A percentile compares a stretch with the other conserved stretches of the same genome.
These are phyloP conservation scores for Dothistroma septosporum DNA, from an alignment of 2,329 filamentous ascomycete genomes.

Conservation along the genomic window DNA sequence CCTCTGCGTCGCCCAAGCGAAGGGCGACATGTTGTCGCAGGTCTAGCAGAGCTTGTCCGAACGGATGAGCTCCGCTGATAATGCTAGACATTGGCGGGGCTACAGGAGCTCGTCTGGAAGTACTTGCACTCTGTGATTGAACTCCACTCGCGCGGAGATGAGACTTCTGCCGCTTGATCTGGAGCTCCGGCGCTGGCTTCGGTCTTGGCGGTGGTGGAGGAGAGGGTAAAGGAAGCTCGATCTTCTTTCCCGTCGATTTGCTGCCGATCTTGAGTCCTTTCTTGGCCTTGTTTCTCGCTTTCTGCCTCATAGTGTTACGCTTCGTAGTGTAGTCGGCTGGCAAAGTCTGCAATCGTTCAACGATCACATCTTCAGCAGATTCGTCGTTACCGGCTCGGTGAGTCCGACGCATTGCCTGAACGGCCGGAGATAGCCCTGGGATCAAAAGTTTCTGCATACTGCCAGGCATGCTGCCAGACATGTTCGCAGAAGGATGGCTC, in stretches of 20 bases:
- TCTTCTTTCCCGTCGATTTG: background rate
- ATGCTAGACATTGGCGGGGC: background rate
- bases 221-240: slow-evolving; percentile 5
- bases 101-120: background rate
- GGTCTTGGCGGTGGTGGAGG: slow-evolving; percentile 4
- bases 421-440: background rate
- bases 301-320: slow-evolving; percentile 18
- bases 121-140: background rate
- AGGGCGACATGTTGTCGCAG: background rate
- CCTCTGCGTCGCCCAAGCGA: background rate
- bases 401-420: background rate
- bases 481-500: background rate
- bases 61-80: background rate
- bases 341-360: slow-evolving; percentile 11
- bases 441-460: background rate
- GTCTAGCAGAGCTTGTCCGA: background rate
- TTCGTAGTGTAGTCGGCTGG: slow-evolving; percentile 7
- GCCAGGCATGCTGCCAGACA: background rate
- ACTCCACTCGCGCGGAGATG: background rate
- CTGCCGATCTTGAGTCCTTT: background rate
- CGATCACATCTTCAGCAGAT: slow-evolving; percentile 4
- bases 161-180: background rate
- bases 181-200: background rate
- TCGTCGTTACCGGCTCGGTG: background rate
- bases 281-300: slow-evolving; percentile 14